phyloP scores from a whole-genome alignment of 2,329 filamentous ascomycete species.

The Diplodia scrobiculata region DNA sequence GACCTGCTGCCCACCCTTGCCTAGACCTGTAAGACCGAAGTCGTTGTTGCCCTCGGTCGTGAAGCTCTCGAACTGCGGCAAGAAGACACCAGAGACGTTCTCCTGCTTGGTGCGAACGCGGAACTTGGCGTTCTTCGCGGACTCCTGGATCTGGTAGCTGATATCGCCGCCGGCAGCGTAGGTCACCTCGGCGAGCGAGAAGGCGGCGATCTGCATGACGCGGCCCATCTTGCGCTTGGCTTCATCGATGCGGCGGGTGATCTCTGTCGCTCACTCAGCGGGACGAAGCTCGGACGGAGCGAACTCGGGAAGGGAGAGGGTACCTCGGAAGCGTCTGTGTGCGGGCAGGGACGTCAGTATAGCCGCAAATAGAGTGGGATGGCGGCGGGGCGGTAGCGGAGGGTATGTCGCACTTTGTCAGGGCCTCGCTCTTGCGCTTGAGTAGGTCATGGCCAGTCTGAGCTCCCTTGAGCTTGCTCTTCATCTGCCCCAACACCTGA shows the following conservation, averaged over 20 bases:
- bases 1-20: slow-evolving; percentile 96
- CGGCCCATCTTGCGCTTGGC: slow-evolving; percentile 99
- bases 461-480: slow-evolving; percentile 87
- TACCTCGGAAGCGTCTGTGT: slow-evolving; percentile 83
- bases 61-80: slow-evolving; percentile 92
- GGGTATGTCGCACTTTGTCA: slow-evolving; percentile 75
- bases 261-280: slow-evolving; percentile 58
- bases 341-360: slow-evolving; percentile 29
- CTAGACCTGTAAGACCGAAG: slow-evolving; percentile 91
- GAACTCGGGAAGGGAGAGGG: slow-evolving; percentile 25
- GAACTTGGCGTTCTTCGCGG: slow-evolving; percentile 88
- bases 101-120: slow-evolving; percentile 93
- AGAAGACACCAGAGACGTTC: slow-evolving; percentile 94
- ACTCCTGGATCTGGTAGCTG: slow-evolving; percentile 95
- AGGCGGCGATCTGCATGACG: slow-evolving; percentile 98
- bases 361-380: slow-evolving; percentile 8
- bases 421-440: slow-evolving; percentile 95
- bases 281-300: slow-evolving; percentile 23
- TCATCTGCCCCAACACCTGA: slow-evolving; percentile 96
- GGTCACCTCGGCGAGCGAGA: slow-evolving; percentile 94
- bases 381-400: slow-evolving; percentile 22
- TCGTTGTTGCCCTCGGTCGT: slow-evolving; percentile 88
- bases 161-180: slow-evolving; percentile 95
- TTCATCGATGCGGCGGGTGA: slow-evolving; percentile 95
- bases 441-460: slow-evolving; percentile 83